These are phyloP conservation scores for Blastobotrys persicus DNA, from an alignment of 1,139 yeast species.

Conservation along the genomic window DNA sequence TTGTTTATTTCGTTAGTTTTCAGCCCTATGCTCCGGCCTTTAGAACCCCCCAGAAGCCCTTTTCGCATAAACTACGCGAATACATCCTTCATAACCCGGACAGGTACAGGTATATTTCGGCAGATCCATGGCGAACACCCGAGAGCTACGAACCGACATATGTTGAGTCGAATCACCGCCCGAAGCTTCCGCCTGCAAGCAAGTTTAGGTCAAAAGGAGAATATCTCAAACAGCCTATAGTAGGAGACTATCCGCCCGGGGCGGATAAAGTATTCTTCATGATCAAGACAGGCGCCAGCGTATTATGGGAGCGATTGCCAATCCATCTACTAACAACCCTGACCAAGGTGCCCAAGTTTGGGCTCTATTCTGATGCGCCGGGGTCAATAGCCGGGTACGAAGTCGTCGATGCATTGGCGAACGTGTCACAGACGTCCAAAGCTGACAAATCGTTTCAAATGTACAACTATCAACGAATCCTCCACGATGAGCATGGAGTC, in stretches of 20 bases:
- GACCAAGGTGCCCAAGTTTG: conserved; percentile 36
- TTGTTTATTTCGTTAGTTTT: neutral
- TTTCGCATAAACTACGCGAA: neutral
- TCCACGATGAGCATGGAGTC: conserved; percentile 28
- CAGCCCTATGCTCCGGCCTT: neutral
- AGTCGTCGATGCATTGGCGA: conserved; percentile 35
- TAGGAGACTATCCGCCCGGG: conserved; percentile 23
- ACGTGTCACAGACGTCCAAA: conserved; percentile 25
- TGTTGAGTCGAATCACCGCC: conserved; percentile 11
- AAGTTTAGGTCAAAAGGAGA: conserved; percentile 17
- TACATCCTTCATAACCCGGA: conserved; percentile 5
- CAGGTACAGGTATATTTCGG: conserved; percentile 17
- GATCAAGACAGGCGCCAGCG: conserved; percentile 40
- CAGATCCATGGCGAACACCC: conserved; percentile 21
- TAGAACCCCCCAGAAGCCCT: neutral
- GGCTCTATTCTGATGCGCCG: conserved; percentile 37
- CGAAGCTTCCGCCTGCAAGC: conserved; percentile 9
- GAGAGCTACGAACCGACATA: conserved; percentile 19
- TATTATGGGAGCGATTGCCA: conserved; percentile 39
- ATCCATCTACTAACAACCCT: conserved; percentile 38
- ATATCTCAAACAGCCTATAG: conserved; percentile 25
- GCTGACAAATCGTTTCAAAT: conserved; percentile 21
- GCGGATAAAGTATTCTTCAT: conserved; percentile 32
- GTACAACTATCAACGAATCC: conserved; percentile 28
- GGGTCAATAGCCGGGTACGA: conserved; percentile 36